Conservation (phyloP, 2,329 filamentous ascomycete species). For the Ophiostoma pallidulum region DNA sequence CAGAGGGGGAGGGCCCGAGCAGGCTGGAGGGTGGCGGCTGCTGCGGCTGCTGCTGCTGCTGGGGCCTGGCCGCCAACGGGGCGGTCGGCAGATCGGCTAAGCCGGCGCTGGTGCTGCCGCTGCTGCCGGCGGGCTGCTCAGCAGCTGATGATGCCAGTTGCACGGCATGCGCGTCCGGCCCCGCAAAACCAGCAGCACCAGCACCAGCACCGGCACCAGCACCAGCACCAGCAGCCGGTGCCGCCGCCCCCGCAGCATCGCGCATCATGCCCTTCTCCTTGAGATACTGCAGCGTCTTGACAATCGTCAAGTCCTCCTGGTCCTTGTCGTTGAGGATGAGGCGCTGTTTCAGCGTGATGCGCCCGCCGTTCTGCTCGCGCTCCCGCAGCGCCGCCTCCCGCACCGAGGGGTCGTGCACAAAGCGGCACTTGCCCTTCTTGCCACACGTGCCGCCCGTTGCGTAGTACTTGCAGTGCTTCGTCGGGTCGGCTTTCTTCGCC, state of each 20-base stretch:
- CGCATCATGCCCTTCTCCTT: slow-evolving; percentile 48
- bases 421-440: slow-evolving; percentile 68
- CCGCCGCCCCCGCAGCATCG: slow-evolving; percentile 13
- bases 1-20: neutral
- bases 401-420: slow-evolving; percentile 56
- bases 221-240: neutral
- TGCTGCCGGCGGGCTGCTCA: no score
- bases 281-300: slow-evolving; percentile 57
- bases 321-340: slow-evolving; percentile 59
- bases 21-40: slow-evolving; percentile 20
- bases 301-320: slow-evolving; percentile 55
- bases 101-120: no score
- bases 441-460: slow-evolving; percentile 59
- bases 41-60: slow-evolving; percentile 18
- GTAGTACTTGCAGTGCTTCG: slow-evolving; percentile 62
- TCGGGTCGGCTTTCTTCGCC: slow-evolving; percentile 49
- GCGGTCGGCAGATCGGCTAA: slow-evolving; percentile 12
- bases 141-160: no score
- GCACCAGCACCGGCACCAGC: no score
- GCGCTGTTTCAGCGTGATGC: slow-evolving; percentile 56
- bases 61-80: slow-evolving; percentile 19
- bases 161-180: no score
- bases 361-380: slow-evolving; percentile 54
- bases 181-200: neutral
- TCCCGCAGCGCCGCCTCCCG: slow-evolving; percentile 55